Base-by-base conservation (phyloP, 257 asterid genomes). In the Lantana camara region DNA sequence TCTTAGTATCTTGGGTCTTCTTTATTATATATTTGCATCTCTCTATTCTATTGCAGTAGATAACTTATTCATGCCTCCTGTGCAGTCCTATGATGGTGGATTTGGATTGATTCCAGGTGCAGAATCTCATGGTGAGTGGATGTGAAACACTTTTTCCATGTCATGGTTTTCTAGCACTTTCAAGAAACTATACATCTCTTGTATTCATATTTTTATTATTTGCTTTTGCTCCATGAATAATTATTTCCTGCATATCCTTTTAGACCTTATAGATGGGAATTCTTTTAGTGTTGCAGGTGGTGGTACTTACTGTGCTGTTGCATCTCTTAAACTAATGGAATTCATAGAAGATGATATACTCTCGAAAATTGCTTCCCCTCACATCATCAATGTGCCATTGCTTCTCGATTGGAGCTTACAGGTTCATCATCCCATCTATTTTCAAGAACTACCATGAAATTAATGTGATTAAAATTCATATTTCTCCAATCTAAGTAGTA, bases 1-100 rank as follows among this genome's bases (percentile, higher is more conserved):
- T 50, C 54, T 55, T 49, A 56, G 50, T 62, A 53, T 27, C 35
- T 57, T 37, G 49, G 44, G 7, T 59, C 41, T 7, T 70, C 30
- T 51, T 44, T 63, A 34, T 56, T 48, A 45, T 64, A 11, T 42
- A 29, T 46, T 40, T 37, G 13, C 14, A 20, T 51, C 56, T 54
- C 22, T 55, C 63, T 59, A 44, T 23, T 71, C 50, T 62, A 23
- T 55, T 64, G 51, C 55, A 23, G 49, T 22, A 67, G 12, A 19
- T 64, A 72, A 35, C 54, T 66, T 35, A 41, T 35, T 44, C 41
- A 35, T 35, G 32, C 68, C 47, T 68, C 41, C 63, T 57, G 48
- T 84, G 87, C 89, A 94, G 99, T 90, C 99, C 60, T 94, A 94
- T 65, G 99, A 90, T 68, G 99, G 99, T 73, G 97, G 96, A 23